Evolutionary conservation across 208 protist genomes (phyloP).

Genomic region (Zelonia costaricensis): DNA sequence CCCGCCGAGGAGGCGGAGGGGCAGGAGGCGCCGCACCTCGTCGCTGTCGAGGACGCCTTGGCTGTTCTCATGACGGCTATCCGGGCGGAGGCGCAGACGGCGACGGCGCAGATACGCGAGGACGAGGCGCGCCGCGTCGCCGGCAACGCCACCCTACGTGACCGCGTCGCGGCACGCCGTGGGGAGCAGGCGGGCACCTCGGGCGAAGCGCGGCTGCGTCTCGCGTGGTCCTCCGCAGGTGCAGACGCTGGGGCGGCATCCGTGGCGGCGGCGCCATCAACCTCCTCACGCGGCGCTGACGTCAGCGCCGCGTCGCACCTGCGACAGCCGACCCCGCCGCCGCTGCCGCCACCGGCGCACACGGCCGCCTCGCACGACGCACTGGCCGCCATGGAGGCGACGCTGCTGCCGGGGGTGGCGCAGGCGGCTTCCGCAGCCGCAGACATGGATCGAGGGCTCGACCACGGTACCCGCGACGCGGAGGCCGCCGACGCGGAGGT

Average conservation of each 20-base stretch:
- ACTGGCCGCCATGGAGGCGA: conserved; percentile 8
- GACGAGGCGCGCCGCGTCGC: conserved; percentile 24
- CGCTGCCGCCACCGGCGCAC: conserved; percentile 7
- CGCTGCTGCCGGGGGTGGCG: conserved; percentile 6
- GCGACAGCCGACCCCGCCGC: not conserved
- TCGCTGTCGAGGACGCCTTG: conserved; percentile 41
- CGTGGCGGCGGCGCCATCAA: no score
- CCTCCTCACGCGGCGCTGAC: no score
- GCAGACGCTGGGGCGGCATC: no score
- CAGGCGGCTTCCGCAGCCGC: not conserved
- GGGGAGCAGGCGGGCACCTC: no score
- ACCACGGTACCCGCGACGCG: no score
- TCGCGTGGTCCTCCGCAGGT: not conserved
- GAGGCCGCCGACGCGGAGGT: no score
- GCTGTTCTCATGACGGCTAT: conserved; percentile 36
- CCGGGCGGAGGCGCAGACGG: conserved; percentile 35
- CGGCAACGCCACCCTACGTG: conserved; percentile 21
- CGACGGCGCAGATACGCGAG: conserved; percentile 40
- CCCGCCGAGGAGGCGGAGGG: not conserved
- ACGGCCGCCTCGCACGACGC: conserved; percentile 8
- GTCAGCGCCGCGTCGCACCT: not conserved
- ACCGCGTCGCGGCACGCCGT: conserved; percentile 9
- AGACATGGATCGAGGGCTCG: no score
- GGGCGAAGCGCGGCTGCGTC: not conserved
- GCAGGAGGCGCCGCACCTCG: not conserved